These are phyloP conservation scores for Pseudogymnoascus sp. DNA, from an alignment of 2,329 filamentous ascomycete species.

Conservation along the genomic window DNA sequence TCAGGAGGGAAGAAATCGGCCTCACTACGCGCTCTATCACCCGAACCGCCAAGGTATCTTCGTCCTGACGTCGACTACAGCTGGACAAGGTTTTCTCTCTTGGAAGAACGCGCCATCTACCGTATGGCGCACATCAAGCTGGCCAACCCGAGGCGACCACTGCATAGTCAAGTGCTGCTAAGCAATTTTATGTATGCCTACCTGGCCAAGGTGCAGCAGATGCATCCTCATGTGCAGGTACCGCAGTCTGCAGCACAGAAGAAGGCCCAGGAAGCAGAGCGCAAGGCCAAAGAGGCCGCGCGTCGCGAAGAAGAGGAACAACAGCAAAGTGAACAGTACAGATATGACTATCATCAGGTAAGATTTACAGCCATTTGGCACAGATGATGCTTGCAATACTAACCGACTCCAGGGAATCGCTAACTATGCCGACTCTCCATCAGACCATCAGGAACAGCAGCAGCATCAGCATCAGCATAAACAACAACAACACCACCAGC, in stretches of 20 bases:
- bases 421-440: slow-evolving; percentile 29
- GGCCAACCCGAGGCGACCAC: slow-evolving; percentile 85
- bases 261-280: slow-evolving; percentile 53
- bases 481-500: slow-evolving; percentile 2
- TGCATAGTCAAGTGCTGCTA: slow-evolving; percentile 90
- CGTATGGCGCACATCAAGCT: slow-evolving; percentile 98
- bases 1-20: slow-evolving; percentile 66
- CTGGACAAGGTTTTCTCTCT: slow-evolving; percentile 90
- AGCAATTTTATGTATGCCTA: slow-evolving; percentile 99
- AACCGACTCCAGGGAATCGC: slow-evolving; percentile 28
- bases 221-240: slow-evolving; percentile 93
- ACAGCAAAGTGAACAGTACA: slow-evolving; percentile 29
- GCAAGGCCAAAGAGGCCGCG: slow-evolving; percentile 38
- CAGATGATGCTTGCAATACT: slow-evolving; percentile 14
- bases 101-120: slow-evolving; percentile 95
- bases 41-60: slow-evolving; percentile 69
- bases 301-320: slow-evolving; percentile 28
- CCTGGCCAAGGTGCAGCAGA: slow-evolving; percentile 94
- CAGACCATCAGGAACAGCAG: slow-evolving; percentile 16
- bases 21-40: slow-evolving; percentile 66
- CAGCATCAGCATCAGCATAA: background rate
- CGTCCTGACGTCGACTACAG: slow-evolving; percentile 90
- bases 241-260: slow-evolving; percentile 73
- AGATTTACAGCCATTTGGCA: slow-evolving; percentile 11
- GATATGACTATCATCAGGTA: slow-evolving; percentile 34